A percentile compares a stretch with the other conserved stretches of the same genome.
Conservation (phyloP, 2,329 filamentous ascomycete genomes). For the Sphaceloma murrayae region DNA sequence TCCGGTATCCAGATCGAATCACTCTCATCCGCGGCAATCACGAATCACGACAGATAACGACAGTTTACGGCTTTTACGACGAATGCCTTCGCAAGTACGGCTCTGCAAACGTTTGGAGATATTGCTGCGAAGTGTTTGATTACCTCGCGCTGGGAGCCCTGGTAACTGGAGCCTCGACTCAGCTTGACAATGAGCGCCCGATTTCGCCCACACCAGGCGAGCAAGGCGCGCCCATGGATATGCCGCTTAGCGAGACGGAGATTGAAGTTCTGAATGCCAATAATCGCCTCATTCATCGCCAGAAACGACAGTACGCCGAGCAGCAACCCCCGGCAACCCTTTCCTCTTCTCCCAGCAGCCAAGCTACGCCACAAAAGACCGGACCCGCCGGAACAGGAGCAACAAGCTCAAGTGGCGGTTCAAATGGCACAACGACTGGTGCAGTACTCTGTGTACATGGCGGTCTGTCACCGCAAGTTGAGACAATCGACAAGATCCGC, state of each 20-base stretch:
- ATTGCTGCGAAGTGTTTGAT: conserved; percentile 97
- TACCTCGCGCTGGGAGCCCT: conserved; percentile 86
- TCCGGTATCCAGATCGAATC: conserved; percentile 93
- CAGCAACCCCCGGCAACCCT: conserved; percentile 20
- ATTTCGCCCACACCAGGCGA: conserved; percentile 14
- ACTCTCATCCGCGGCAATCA: conserved; percentile 75
- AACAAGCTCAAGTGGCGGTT: conserved; percentile 55
- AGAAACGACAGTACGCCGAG: conserved; percentile 43
- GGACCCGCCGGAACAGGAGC: conserved; percentile 75
- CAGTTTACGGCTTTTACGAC: conserved; percentile 96
- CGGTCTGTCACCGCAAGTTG: conserved; percentile 80
- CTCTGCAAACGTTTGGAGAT: conserved; percentile 82
- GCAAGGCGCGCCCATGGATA: conserved; percentile 6
- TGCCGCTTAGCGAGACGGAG: conserved; percentile 65
- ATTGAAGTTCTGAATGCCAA: conserved; percentile 86
- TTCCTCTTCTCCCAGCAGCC: conserved; percentile 23
- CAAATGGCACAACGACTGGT: conserved; percentile 55
- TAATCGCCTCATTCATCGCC: conserved; percentile 67
- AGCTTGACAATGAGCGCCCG: conserved; percentile 34
- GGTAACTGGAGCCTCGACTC: conserved; percentile 70
- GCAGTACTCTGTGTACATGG: conserved; percentile 94
- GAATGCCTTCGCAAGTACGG: conserved; percentile 95
- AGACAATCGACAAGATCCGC: conserved; percentile 90
- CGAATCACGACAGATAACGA: conserved; percentile 93
- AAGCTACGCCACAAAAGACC: conserved; percentile 27